A percentile compares a stretch with the other conserved stretches of the same genome.
These are phyloP conservation scores for Aureobasidium sp. DNA, from an alignment of 2,329 filamentous ascomycete genomes.

Conservation along the genomic window DNA sequence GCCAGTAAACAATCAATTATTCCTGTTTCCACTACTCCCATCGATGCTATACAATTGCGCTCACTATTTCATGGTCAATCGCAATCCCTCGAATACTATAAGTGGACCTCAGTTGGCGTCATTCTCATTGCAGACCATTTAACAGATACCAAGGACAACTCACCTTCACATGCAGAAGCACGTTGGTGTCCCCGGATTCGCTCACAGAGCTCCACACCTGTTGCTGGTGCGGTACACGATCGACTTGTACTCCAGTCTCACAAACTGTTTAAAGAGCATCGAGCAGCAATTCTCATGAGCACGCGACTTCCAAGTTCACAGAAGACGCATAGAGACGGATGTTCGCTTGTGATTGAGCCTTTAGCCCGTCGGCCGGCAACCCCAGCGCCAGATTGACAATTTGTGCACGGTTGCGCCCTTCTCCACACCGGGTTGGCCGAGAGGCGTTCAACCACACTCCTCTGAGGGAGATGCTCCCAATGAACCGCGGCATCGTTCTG, in stretches of 20 bases:
- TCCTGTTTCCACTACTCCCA: neutral
- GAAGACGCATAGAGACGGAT: neutral
- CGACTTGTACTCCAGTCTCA: too few species aligned
- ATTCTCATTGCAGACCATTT: too few species aligned
- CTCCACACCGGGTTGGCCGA: slow-evolving; percentile 8
- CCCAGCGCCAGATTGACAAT: slow-evolving; percentile 1
- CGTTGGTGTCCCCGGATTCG: slow-evolving; percentile 4
- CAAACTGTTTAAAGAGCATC: too few species aligned
- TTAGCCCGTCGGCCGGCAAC: slow-evolving; percentile 6
- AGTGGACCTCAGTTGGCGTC: too few species aligned
- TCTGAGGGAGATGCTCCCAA: too few species aligned
- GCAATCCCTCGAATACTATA: too few species aligned
- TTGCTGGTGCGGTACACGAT: too few species aligned
- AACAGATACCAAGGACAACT: neutral
- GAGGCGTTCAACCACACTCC: slow-evolving; percentile 10
- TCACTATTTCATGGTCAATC: too few species aligned
- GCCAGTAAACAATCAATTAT: neutral
- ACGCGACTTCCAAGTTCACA: too few species aligned
- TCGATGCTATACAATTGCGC: too few species aligned
- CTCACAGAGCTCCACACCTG: slow-evolving; percentile 3
- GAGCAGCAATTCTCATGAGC: too few species aligned
- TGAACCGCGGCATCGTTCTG: too few species aligned
- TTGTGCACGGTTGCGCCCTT: neutral
- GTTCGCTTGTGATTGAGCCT: slow-evolving; percentile 1
- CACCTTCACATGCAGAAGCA: slow-evolving; percentile 7